These are phyloP conservation scores for Pyrenophora seminiperda DNA, from an alignment of 2,329 filamentous ascomycete species.

Conservation along the genomic window DNA sequence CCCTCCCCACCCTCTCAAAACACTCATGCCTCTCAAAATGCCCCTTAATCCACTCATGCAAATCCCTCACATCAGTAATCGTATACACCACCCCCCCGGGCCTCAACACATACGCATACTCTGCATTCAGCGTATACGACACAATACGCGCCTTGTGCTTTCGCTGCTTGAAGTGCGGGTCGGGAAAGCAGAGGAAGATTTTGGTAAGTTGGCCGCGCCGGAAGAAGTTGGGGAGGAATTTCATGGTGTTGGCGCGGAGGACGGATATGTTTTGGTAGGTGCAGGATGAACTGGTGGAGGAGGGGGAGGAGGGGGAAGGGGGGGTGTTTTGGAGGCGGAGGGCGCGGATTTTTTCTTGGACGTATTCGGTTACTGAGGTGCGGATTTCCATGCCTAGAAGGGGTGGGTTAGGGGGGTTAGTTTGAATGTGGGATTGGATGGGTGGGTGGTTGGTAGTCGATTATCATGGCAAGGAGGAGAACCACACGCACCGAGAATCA, in stretches of 20 bases:
- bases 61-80: constrained; percentile 94
- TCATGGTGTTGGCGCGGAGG: constrained; percentile 95
- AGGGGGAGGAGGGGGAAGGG: too few species aligned
- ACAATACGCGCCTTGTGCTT: constrained; percentile 98
- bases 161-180: constrained; percentile 95
- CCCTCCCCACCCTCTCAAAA: constrained; percentile 71
- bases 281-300: too few species aligned
- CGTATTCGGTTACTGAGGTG: constrained; percentile 85
- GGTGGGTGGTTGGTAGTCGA: too few species aligned
- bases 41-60: constrained; percentile 90
- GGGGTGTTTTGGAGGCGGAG: constrained; percentile 70
- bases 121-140: constrained; percentile 82
- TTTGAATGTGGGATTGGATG: neutral
- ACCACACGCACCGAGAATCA: constrained; percentile 73
- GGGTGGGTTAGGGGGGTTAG: neutral
- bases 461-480: neutral
- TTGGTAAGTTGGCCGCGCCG: constrained; percentile 77
- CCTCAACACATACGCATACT: constrained; percentile 86
- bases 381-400: constrained; percentile 84
- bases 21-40: constrained; percentile 79
- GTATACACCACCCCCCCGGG: constrained; percentile 91
- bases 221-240: constrained; percentile 99
- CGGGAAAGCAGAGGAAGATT: constrained; percentile 97
- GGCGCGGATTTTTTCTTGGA: constrained; percentile 83
- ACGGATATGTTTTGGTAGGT: constrained; percentile 90